Percentiles rank a stretch among this genome's conserved stretches.
Evolutionary conservation across 768 basidiomycete genomes (phyloP).

Genomic region (Collybia sp.): DNA sequence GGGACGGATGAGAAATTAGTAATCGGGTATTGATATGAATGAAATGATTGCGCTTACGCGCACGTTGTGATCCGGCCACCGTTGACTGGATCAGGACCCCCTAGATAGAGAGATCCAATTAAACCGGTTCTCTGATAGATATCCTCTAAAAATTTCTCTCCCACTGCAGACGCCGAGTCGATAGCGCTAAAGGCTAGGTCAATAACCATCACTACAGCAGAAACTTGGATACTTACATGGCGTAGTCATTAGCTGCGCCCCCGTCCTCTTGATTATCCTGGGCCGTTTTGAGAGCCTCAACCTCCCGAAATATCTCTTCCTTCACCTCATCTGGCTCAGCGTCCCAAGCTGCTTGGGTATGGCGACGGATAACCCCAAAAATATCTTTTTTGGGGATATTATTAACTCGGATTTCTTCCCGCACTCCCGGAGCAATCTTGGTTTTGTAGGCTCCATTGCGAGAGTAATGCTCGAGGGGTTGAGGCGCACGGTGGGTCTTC

Average conservation of each 20-base stretch:
- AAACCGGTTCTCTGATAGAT: slow-evolving; percentile 1
- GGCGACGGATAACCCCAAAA: neutral
- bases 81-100: slow-evolving; percentile 5
- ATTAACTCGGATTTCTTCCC: slow-evolving; percentile 1
- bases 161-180: neutral
- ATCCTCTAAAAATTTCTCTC: neutral
- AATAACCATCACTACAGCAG: neutral
- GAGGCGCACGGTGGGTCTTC: neutral
- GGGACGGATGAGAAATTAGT: too few relatives aligned
- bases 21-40: too few relatives aligned
- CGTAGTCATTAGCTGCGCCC: neutral
- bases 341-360: slow-evolving; percentile 1
- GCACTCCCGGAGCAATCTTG: slow-evolving; percentile 1
- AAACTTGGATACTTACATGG: neutral
- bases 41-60: too few relatives aligned
- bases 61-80: slow-evolving; percentile 1
- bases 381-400: slow-evolving; percentile 2
- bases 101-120: slow-evolving; percentile 1
- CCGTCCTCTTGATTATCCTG: neutral
- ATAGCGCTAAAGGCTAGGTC: neutral
- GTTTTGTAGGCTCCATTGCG: neutral
- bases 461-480: neutral
- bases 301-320: neutral
- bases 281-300: neutral
- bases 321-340: slow-evolving; percentile 5